phyloP scores from a whole-genome alignment of 2,329 filamentous ascomycete genomes.

The Colletotrichum orbiculare region DNA sequence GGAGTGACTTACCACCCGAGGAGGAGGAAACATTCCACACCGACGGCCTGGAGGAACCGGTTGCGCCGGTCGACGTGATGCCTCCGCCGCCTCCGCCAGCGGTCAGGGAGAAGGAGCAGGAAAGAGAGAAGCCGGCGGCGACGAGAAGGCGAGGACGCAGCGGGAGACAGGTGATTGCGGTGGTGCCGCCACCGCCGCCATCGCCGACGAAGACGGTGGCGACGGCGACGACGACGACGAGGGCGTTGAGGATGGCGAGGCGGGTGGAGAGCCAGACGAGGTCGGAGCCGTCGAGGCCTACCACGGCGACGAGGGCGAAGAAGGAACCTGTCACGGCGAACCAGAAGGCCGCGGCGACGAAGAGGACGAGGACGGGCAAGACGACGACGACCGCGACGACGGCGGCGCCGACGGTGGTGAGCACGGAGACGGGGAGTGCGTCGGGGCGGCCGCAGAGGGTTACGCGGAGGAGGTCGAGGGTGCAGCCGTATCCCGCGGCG shows the following conservation, averaged over 20 bases:
- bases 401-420: background rate
- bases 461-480: conserved; percentile 19
- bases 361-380: background rate
- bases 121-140: background rate
- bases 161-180: background rate
- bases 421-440: background rate
- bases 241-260: conserved; percentile 13
- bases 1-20: conserved; percentile 26
- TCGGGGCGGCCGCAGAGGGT: conserved; percentile 24
- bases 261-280: conserved; percentile 33
- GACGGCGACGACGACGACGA: background rate
- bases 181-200: background rate
- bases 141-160: conserved; percentile 12
- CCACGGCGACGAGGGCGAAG: conserved; percentile 14
- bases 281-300: conserved; percentile 17
- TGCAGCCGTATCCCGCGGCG: conserved; percentile 27
- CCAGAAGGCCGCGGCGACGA: background rate
- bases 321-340: conserved; percentile 11
- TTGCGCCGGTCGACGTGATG: conserved; percentile 5
- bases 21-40: conserved; percentile 27
- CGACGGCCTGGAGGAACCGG: conserved; percentile 11
- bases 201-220: background rate
- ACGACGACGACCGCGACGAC: background rate
- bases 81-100: conserved; percentile 6
- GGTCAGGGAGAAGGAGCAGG: background rate